phyloP scores from a whole-genome alignment of 805 yeast species.

The Lachancea lanzarotensis region DNA sequence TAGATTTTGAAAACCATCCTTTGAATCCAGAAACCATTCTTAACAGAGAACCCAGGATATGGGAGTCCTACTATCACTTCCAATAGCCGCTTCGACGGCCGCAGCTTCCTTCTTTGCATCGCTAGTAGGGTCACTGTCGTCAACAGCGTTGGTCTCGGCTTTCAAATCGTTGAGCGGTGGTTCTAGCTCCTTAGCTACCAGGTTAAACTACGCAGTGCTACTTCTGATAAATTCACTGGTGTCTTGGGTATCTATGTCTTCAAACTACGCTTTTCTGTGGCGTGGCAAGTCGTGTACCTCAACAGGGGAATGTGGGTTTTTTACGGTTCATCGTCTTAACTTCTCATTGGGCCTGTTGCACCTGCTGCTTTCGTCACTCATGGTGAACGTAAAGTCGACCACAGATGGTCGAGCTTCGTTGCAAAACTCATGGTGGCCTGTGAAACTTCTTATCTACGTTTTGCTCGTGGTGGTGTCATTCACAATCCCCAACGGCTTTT shows the following conservation, averaged over 20 bases:
- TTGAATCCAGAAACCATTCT: too few species aligned
- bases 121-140: constrained; percentile 74
- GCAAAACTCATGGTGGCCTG: constrained; percentile 90
- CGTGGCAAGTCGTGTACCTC: constrained; percentile 79
- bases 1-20: too few species aligned
- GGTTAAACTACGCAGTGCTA: constrained; percentile 77
- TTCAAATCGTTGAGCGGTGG: constrained; percentile 52
- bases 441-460: constrained; percentile 59
- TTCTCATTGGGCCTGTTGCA: constrained; percentile 83
- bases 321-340: constrained; percentile 88
- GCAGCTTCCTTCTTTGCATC: constrained; percentile 61
- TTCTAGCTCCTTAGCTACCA: constrained; percentile 72
- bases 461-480: constrained; percentile 55
- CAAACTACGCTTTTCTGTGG: constrained; percentile 69
- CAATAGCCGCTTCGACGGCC: constrained; percentile 52
- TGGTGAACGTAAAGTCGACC: constrained; percentile 72
- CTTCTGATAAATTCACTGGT: constrained; percentile 71
- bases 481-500: constrained; percentile 80
- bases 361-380: constrained; percentile 55
- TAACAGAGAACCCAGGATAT: constrained; percentile 25
- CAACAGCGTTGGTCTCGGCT: constrained; percentile 54
- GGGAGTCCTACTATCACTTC: constrained; percentile 71
- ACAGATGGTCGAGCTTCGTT: constrained; percentile 69
- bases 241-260: constrained; percentile 82
- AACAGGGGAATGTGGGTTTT: constrained; percentile 81